Conservation (phyloP, 2,329 filamentous ascomycete genomes). For the Coleophoma crateriformis region DNA sequence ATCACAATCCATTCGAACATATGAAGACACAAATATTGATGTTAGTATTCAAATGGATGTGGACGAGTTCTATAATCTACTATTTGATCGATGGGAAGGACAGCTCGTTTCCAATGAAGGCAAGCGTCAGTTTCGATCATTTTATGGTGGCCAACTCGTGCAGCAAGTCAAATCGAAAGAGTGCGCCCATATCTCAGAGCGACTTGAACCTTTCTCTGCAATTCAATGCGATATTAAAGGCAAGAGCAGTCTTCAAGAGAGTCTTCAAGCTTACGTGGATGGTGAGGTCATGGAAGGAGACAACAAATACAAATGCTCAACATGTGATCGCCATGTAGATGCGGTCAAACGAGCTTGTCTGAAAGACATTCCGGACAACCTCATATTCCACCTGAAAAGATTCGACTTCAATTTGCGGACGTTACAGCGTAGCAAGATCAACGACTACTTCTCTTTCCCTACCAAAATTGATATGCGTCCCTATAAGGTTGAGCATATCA, state of each 20-base stretch:
- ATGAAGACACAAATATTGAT: slow-evolving; percentile 78
- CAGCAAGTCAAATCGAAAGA: slow-evolving; percentile 95
- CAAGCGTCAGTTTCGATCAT: slow-evolving; percentile 69
- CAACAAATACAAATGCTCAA: slow-evolving; percentile 97
- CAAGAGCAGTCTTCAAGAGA: slow-evolving; percentile 77
- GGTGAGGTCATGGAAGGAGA: slow-evolving; percentile 97
- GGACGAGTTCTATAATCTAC: slow-evolving; percentile 91
- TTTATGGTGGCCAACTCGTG: slow-evolving; percentile 87
- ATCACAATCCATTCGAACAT: slow-evolving; percentile 72
- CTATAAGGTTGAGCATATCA: slow-evolving; percentile 83
- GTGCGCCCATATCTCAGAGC: slow-evolving; percentile 88
- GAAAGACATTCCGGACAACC: slow-evolving; percentile 85
- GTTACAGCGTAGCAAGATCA: slow-evolving; percentile 84
- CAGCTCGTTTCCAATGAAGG: slow-evolving; percentile 65
- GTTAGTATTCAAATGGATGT: slow-evolving; percentile 94
- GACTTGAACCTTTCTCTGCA: slow-evolving; percentile 84
- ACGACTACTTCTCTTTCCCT: slow-evolving; percentile 90
- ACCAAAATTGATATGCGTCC: slow-evolving; percentile 76
- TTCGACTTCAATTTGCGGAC: slow-evolving; percentile 78
- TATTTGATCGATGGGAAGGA: slow-evolving; percentile 87
- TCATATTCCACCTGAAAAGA: slow-evolving; percentile 91
- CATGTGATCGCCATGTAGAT: slow-evolving; percentile 82
- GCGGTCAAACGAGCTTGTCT: slow-evolving; percentile 90
- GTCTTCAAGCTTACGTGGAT: slow-evolving; percentile 89
- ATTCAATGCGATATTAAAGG: slow-evolving; percentile 97